These are phyloP conservation scores for Solanum appendiculatum DNA, from an alignment of 257 asterid species.

Conservation along the genomic window DNA sequence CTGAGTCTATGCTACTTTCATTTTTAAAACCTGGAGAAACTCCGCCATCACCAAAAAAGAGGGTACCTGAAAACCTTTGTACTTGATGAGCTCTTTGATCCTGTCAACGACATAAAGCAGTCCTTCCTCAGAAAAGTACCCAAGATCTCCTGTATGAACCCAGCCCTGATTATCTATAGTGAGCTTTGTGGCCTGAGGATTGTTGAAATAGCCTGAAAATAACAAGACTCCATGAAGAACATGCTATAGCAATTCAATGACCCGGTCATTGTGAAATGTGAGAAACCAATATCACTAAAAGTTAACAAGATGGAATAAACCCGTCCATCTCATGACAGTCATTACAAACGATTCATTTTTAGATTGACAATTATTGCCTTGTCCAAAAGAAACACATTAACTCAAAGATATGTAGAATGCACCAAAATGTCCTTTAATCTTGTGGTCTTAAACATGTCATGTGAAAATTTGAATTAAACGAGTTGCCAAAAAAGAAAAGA, in stretches of 20 bases:
- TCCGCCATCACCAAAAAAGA: neutral
- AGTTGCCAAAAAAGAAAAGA: neutral
- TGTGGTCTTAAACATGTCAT: neutral
- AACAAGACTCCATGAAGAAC: neutral
- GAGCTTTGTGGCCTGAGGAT: constrained; percentile 68
- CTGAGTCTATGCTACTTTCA: neutral
- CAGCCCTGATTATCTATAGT: constrained; percentile 90
- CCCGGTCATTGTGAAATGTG: neutral
- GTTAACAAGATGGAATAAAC: neutral
- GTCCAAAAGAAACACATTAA: neutral
- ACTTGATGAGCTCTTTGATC: constrained; percentile 88
- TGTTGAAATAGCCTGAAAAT: constrained; percentile 69
- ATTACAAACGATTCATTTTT: neutral
- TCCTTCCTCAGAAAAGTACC: constrained; percentile 83
- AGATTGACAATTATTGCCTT: neutral
- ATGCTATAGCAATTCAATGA: neutral
- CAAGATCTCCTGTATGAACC: constrained; percentile 97
- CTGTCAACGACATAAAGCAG: constrained; percentile 85
- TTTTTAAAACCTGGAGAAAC: neutral
- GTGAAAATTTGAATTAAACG: neutral
- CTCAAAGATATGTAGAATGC: neutral
- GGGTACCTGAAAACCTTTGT: constrained; percentile 81
- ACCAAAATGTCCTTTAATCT: neutral
- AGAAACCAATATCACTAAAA: neutral
- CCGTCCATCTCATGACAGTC: neutral